Evolutionary conservation across 306 rosid species (phyloP).

Genomic region (Phaseolus lunatus): DNA sequence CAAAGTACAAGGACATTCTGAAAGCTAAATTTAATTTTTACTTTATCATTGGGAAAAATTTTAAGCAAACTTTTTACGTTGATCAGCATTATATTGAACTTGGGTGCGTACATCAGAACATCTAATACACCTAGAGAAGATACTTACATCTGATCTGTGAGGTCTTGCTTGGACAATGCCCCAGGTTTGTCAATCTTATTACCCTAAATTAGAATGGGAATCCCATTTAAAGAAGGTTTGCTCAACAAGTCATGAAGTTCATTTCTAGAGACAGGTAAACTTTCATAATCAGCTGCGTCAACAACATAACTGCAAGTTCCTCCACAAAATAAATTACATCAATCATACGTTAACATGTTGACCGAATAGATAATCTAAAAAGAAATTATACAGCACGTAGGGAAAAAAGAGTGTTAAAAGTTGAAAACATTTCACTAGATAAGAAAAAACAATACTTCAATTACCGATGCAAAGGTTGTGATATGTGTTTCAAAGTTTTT

Average conservation of each 20-base stretch:
- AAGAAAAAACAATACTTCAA: background rate
- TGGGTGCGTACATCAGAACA: background rate
- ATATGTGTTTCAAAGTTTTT: background rate
- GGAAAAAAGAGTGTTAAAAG: background rate
- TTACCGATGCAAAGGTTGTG: constrained; percentile 14
- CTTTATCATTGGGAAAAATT: constrained; percentile 19
- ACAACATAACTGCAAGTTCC: constrained; percentile 63
- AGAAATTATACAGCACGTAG: background rate
- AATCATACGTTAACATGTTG: constrained; percentile 3
- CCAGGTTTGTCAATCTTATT: constrained; percentile 72
- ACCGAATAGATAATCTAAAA: constrained; percentile 7
- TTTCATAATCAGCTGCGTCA: constrained; percentile 71
- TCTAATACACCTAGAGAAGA: constrained; percentile 4
- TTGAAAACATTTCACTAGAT: background rate
- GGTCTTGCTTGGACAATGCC: constrained; percentile 60
- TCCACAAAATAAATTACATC: constrained; percentile 29
- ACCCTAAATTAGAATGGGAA: constrained; percentile 66
- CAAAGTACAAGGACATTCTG: background rate
- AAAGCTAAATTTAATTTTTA: constrained; percentile 11
- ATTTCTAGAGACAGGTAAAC: constrained; percentile 58
- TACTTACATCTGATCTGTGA: constrained; percentile 71
- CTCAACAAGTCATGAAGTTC: constrained; percentile 75
- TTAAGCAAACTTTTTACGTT: constrained; percentile 7
- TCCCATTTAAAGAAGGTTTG: constrained; percentile 66
- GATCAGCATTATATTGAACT: background rate